Conservation (phyloP, 2,329 filamentous ascomycete genomes). For the Colletotrichum karsti region DNA sequence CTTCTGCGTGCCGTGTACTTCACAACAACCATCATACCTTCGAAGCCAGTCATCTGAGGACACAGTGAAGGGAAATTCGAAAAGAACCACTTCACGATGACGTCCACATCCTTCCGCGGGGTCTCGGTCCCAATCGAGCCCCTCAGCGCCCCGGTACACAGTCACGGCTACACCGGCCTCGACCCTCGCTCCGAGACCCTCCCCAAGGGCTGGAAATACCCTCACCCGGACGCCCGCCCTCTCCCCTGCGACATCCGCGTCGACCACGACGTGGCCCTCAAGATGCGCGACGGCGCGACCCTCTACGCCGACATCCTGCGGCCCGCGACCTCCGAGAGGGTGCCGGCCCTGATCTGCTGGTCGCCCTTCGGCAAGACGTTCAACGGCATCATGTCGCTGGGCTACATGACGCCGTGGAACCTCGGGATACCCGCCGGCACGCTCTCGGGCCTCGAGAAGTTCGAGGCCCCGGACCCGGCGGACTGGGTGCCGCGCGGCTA, state of each 20-base stretch:
- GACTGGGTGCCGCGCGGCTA: slow-evolving; percentile 39
- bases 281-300: slow-evolving; percentile 47
- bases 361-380: slow-evolving; percentile 55
- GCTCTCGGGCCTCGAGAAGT: slow-evolving; percentile 36
- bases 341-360: slow-evolving; percentile 54
- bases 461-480: slow-evolving; percentile 39
- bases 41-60: too few species aligned
- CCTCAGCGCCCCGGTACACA: neutral
- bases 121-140: neutral
- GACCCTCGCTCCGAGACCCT: slow-evolving; percentile 47
- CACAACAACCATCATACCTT: too few species aligned
- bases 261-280: slow-evolving; percentile 52
- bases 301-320: slow-evolving; percentile 55
- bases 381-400: slow-evolving; percentile 45
- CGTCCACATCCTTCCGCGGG: neutral
- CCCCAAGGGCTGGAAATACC: slow-evolving; percentile 44
- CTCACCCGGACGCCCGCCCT: slow-evolving; percentile 20
- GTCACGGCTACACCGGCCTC: slow-evolving; percentile 34
- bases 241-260: slow-evolving; percentile 40
- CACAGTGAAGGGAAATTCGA: too few species aligned
- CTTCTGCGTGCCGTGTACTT: too few species aligned
- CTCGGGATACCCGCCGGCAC: slow-evolving; percentile 41
- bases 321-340: slow-evolving; percentile 41
- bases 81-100: neutral
- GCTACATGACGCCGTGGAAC: slow-evolving; percentile 44